Evolutionary conservation across 805 yeast species (phyloP), one percentile per base, ranked within the genome.

Genomic region (Barnettozyma populi): DNA sequence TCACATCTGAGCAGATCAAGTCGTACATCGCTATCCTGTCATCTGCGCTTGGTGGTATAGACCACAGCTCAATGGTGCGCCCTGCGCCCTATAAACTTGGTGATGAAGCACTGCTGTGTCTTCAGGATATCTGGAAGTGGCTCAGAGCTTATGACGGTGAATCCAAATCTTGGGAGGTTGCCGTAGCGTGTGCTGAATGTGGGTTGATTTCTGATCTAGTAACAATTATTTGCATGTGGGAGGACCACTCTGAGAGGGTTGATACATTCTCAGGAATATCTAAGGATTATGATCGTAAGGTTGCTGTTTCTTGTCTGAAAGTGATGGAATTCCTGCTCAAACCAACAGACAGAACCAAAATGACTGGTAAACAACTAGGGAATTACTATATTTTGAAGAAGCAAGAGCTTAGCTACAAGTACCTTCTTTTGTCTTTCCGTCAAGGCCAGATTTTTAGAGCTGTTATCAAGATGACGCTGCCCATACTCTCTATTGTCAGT

Each of bases 31-130:
- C 90, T 13, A 80, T 87, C 38, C 72, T 90, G 36, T 88, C 90
- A 4, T 79, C 96, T 4, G 96, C 98, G 0, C 73, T 92, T 2
- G 99, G 99, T 46, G 98, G 97, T 2, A 77, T 83, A 1, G 97
- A 90, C 65, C 78, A 83, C 42, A 66, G 83, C 1, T 70, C 83
- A 0, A 63, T 67, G 5, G 52, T 61, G 2, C 63, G 66, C 2
- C 74, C 75, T 3, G 72, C 75, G 0, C 80, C 80, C 0, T 94
- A 94, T 59, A 79, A 78, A 50, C 73, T 90, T 3, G 98, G 98
- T 10, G 89, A 84, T 50, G 97, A 92, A 59, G 95, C 95, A 2
- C 63, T 79, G 47, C 44, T 57, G 10, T 60, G 97, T 66, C 67
- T 94, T 29, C 84, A 86, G 56, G 99, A 94, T 66, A 66, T 94